Evolutionary conservation across 495 filamentous ascomycete species (phyloP).

Genomic region (Aspergillus funiculosus): DNA sequence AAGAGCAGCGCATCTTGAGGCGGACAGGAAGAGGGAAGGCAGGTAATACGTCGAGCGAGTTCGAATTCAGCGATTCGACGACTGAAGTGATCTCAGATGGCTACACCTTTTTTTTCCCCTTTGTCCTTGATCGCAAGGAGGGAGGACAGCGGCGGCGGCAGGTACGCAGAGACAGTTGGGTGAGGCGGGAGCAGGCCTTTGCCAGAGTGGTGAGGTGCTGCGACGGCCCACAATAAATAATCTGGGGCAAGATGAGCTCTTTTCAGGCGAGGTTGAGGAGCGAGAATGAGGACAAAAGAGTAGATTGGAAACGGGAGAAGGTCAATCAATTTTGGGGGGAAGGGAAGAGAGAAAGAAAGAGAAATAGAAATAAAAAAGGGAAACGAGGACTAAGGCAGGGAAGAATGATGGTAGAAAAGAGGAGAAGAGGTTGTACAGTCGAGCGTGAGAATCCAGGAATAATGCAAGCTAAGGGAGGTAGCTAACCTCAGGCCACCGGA

Average conservation of each 20-base stretch:
- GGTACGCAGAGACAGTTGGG: conserved; percentile 10
- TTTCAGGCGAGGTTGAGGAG: conserved; percentile 4
- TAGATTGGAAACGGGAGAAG: conserved; percentile 9
- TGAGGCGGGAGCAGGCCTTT: conserved; percentile 17
- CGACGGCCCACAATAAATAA: conserved; percentile 12
- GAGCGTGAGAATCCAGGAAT: conserved; percentile 9
- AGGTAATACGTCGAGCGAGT: conserved; percentile 6
- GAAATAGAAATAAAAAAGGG: conserved; percentile 11
- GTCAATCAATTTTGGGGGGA: neutral
- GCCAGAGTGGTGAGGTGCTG: conserved; percentile 14
- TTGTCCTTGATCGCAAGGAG: conserved; percentile 3
- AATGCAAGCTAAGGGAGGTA: conserved; percentile 22
- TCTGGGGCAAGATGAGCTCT: conserved; percentile 13
- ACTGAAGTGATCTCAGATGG: conserved; percentile 2
- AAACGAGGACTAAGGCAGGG: conserved; percentile 10
- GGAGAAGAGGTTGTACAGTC: conserved; percentile 22
- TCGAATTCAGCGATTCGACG: conserved; percentile 7
- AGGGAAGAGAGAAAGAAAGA: conserved; percentile 10
- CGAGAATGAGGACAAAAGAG: conserved; percentile 1
- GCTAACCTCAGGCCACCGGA: conserved; percentile 23
- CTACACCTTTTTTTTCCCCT: conserved; percentile 2
- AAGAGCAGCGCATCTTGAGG: conserved; percentile 36
- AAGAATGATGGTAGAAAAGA: conserved; percentile 14
- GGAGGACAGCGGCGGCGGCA: conserved; percentile 6
- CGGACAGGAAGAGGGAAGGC: conserved; percentile 10